These are phyloP conservation scores for Aspergillus pseudotamarii DNA, from an alignment of 2,329 filamentous ascomycete genomes.

Conservation along the genomic window DNA sequence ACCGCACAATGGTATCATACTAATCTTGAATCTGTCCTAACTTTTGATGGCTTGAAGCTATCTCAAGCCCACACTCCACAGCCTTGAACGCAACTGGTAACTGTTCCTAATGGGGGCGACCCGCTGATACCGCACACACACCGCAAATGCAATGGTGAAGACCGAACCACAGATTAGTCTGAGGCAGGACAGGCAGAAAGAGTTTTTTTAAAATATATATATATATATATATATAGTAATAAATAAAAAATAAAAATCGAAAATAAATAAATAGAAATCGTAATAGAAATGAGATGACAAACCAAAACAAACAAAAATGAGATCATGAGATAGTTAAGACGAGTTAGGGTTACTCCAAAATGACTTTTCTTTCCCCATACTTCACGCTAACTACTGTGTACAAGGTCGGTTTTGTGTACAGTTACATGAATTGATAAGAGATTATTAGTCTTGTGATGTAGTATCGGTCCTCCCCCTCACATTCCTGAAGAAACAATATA, in stretches of 20 bases:
- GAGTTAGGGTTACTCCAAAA: not conserved
- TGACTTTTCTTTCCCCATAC: not conserved
- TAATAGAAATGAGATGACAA: not conserved
- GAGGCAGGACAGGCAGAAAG: not conserved
- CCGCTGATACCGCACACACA: not conserved
- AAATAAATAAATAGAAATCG: not conserved
- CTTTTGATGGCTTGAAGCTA: not conserved
- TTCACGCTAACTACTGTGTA: not conserved
- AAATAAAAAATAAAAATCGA: not conserved
- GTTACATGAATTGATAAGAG: not conserved
- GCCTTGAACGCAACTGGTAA: not conserved
- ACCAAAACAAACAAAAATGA: not conserved
- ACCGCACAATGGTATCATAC: not conserved
- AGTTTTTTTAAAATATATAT: too few relatives aligned
- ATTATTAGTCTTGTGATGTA: not conserved
- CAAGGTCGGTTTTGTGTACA: not conserved
- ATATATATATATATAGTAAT: too few relatives aligned
- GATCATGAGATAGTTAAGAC: not conserved
- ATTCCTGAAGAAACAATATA: not conserved
- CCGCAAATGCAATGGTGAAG: not conserved
- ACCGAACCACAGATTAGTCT: not conserved
- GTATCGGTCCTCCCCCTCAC: not conserved
- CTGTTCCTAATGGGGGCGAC: not conserved
- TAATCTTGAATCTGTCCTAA: not conserved
- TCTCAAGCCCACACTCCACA: not conserved